Base-by-base conservation (phyloP, 2,329 filamentous ascomycete species). In the Ciborinia camelliae region DNA sequence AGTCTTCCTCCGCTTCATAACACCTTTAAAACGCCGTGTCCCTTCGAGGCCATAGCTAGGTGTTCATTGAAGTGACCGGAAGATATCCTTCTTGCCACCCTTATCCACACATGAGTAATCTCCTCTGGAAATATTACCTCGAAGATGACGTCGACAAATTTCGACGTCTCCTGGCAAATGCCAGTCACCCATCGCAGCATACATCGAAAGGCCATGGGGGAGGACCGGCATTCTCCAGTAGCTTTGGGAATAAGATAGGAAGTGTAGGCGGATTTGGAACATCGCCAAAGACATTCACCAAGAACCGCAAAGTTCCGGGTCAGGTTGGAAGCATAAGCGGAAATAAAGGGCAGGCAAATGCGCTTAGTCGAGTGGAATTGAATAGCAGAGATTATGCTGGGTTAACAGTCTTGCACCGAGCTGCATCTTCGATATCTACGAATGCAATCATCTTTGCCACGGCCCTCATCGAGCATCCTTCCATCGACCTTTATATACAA, bases 141-240 rank as follows among this genome's bases (percentile, higher is more conserved):
- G 90, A 97, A 87, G 91, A 97, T 85, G 92, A 99, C 87, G 90
- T 97, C 87, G 93, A 96, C 77, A 87, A 82, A 76, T 98, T 99
- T 85, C 90, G 90, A 81, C 90, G 89, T 81, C 86, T 96, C 76
- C 85, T 99, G 84, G 88, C 88, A 75, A 86, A 86, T 77, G 83
- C 89, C 79, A 82, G 83, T 75, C 83, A 82, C 71, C 73, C 74
- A 73, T 71, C 81, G 68, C 84, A 85, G 72, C 74, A 80, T 66
- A 75, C 81, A 66, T 78, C 83, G 73, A 86, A 84, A 77, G 85
- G 82, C 73, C 79, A 83, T 80, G 78, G 77, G 60, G 73, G 73
- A 66, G 75, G 73, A 65, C 72, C 47, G 74, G 77, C 72, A 66
- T 74, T 73, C 76, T 76, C 65, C 54, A 71, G 71, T 67, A 81